Conservation (phyloP, 345 rosid genomes). For the Linum tenue region DNA sequence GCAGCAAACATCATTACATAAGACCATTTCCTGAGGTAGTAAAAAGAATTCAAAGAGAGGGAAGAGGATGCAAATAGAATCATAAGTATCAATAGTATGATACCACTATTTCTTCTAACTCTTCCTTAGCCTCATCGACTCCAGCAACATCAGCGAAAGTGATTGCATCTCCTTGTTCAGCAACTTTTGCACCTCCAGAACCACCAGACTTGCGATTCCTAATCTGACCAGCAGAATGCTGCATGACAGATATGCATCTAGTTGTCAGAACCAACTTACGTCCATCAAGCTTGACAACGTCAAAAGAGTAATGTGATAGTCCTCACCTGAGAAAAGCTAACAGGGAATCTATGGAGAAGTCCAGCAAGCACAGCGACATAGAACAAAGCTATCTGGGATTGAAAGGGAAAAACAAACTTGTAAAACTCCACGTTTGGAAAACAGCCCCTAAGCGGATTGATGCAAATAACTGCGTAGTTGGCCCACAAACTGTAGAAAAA, state of each 20-base stretch:
- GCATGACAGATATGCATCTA: conserved; percentile 15
- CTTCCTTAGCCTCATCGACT: conserved; percentile 97
- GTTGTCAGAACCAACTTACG: conserved; percentile 14
- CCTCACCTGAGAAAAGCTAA: conserved; percentile 69
- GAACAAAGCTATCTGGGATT: conserved; percentile 65
- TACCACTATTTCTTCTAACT: conserved; percentile 97
- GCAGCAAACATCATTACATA: background rate
- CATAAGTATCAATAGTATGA: conserved; percentile 13
- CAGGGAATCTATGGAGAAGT: conserved; percentile 68
- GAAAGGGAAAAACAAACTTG: conserved; percentile 11
- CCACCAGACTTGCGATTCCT: conserved; percentile 64
- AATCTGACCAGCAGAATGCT: conserved; percentile 76
- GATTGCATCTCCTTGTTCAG: conserved; percentile 65
- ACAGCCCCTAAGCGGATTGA: background rate
- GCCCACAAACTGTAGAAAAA: background rate
- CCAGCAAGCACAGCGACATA: conserved; percentile 70
- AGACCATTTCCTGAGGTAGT: conserved; percentile 17
- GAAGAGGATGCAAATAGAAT: conserved; percentile 3
- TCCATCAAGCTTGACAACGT: conserved; percentile 3
- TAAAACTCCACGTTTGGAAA: background rate
- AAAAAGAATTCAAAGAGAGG: background rate
- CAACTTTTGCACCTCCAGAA: conserved; percentile 46
- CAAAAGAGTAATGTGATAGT: background rate
- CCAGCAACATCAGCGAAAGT: conserved; percentile 97
- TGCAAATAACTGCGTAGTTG: background rate